These are phyloP conservation scores for Rosa multiflora DNA, from an alignment of 306 rosid genomes.

Conservation along the genomic window DNA sequence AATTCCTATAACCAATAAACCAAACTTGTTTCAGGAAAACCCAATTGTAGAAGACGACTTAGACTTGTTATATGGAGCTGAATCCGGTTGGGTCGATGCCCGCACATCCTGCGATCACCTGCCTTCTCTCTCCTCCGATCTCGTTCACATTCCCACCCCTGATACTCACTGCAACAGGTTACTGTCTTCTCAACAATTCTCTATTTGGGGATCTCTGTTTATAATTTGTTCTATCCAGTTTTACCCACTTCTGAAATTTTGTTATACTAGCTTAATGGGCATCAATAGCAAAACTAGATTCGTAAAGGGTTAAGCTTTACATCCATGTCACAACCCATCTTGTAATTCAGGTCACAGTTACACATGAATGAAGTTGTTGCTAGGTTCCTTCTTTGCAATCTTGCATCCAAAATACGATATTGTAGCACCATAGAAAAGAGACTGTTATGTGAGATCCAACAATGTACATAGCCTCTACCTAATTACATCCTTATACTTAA, in stretches of 20 bases:
- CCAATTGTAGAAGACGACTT: slow-evolving; percentile 47
- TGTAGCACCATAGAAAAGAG: background rate
- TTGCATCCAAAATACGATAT: background rate
- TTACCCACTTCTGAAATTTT: background rate
- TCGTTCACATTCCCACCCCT: slow-evolving; percentile 64
- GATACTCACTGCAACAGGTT: slow-evolving; percentile 63
- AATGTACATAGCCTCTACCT: background rate
- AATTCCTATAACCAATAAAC: too few species aligned
- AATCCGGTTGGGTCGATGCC: slow-evolving; percentile 87
- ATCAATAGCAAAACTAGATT: background rate
- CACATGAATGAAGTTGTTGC: background rate
- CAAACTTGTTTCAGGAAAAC: slow-evolving; percentile 23
- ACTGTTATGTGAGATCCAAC: background rate
- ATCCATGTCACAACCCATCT: background rate
- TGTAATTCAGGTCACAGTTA: background rate
- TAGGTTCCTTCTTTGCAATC: background rate
- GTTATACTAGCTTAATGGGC: background rate
- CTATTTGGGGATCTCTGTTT: background rate
- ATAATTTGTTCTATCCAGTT: background rate
- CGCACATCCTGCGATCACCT: slow-evolving; percentile 64
- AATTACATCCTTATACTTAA: background rate
- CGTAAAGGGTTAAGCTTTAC: background rate
- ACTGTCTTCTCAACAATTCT: background rate
- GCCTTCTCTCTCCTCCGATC: slow-evolving; percentile 49
- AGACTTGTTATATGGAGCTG: slow-evolving; percentile 38